Evolutionary conservation across 2,329 filamentous ascomycete genomes (phyloP).

Genomic region (Fusarium irregulare): DNA sequence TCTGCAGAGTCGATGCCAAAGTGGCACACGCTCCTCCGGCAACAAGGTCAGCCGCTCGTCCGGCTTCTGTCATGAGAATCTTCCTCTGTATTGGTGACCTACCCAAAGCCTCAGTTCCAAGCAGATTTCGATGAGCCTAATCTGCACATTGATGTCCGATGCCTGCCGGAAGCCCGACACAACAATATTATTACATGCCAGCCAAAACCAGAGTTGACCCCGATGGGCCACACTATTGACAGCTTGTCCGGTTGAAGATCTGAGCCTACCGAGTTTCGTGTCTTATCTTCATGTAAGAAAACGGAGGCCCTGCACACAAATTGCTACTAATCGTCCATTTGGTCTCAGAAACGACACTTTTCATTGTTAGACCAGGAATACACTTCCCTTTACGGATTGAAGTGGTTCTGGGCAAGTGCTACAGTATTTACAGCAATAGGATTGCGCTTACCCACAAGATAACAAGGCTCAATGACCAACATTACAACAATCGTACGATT

Average conservation of each 20-base stretch:
- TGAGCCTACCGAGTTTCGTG: not conserved
- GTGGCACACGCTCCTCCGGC: not conserved
- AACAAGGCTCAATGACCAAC: not conserved
- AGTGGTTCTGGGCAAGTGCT: not conserved
- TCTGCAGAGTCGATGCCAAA: not conserved
- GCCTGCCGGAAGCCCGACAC: not conserved
- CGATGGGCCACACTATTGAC: not conserved
- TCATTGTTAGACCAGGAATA: not conserved
- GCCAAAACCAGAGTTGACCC: not conserved
- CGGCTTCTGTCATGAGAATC: not conserved
- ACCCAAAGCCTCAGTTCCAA: not conserved
- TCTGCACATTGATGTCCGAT: not conserved
- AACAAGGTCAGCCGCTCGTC: not conserved
- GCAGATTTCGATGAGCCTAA: not conserved
- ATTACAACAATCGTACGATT: slow-evolving; percentile 37
- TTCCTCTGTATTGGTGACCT: not conserved
- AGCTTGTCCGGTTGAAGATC: not conserved
- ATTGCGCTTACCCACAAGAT: not conserved
- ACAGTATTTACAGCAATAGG: not conserved
- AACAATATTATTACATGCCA: not conserved
- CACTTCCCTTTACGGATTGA: not conserved
- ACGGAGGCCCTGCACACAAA: not conserved
- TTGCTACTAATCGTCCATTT: not conserved
- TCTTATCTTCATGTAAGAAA: not conserved
- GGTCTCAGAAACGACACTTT: not conserved